phyloP scores from a whole-genome alignment of 1,284 basidiomycete genomes.

The Ceratobasidium sp. region DNA sequence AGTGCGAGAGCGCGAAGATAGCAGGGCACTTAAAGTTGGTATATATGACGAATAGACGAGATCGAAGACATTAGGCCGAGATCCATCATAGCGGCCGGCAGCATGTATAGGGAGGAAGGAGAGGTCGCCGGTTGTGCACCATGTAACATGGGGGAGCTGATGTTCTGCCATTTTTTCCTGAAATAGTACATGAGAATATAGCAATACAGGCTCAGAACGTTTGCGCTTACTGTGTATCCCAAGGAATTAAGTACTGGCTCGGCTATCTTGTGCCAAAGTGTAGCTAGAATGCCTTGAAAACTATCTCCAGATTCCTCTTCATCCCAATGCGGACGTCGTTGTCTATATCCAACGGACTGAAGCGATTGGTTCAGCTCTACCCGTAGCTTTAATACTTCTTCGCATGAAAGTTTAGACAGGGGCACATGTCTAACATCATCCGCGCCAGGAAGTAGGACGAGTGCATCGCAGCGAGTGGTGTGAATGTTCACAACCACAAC shows the following conservation, averaged over 20 bases:
- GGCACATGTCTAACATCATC: background rate
- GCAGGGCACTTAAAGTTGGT: background rate
- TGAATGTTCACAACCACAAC: background rate
- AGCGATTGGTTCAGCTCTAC: background rate
- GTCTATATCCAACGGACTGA: too few species aligned
- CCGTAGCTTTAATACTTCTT: background rate
- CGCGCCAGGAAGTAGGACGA: background rate
- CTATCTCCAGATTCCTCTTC: too few species aligned
- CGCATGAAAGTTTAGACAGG: background rate
- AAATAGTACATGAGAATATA: background rate
- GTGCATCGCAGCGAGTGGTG: background rate
- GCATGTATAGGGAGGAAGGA: constrained; percentile 17
- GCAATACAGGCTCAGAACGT: background rate
- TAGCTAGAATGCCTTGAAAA: background rate
- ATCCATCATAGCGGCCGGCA: background rate
- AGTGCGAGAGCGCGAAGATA: background rate
- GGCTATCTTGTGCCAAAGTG: background rate
- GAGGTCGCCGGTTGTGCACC: constrained; percentile 18
- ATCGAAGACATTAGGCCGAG: background rate
- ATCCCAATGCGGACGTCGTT: background rate
- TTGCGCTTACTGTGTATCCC: background rate
- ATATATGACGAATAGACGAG: constrained; percentile 5
- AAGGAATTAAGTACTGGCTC: background rate
- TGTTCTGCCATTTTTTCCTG: background rate
- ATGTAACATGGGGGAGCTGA: constrained; percentile 6